A percentile compares a stretch with the other conserved stretches of the same genome.
Evolutionary conservation across 2,329 filamentous ascomycete genomes (phyloP).

Genomic region (Aspergillus fumigatus): DNA sequence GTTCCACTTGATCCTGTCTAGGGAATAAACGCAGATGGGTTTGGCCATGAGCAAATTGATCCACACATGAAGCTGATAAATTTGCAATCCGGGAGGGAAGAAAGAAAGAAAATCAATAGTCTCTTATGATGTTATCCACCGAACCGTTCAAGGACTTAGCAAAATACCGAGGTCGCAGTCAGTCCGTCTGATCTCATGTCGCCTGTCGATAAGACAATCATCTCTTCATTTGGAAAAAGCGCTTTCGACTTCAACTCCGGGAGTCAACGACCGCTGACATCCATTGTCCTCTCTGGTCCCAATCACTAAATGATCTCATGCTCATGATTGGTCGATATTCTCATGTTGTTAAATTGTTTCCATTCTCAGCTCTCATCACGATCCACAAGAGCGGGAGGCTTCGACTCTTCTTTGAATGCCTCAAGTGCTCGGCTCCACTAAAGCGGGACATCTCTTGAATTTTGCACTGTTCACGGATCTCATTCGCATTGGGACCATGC

Average conservation of each 20-base stretch:
- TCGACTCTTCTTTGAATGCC: not conserved
- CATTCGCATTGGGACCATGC: not conserved
- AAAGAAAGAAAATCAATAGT: not conserved
- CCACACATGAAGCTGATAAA: not conserved
- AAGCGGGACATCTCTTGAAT: not conserved
- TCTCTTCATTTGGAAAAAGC: not conserved
- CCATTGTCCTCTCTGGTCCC: not conserved
- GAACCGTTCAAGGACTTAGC: not conserved
- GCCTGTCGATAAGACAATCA: not conserved
- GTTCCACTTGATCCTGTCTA: not conserved
- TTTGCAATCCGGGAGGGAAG: not conserved
- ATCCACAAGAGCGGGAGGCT: not conserved
- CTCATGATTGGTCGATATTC: not conserved
- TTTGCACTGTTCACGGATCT: not conserved
- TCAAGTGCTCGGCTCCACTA: not conserved
- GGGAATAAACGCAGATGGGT: not conserved
- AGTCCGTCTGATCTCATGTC: not conserved
- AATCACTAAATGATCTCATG: not conserved
- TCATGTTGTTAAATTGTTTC: not conserved
- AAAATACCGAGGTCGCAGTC: not conserved
- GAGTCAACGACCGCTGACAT: not conserved
- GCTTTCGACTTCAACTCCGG: not conserved
- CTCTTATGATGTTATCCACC: not conserved
- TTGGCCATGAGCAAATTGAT: too few relatives aligned
- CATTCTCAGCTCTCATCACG: not conserved